Evolutionary conservation across 2,329 filamentous ascomycete species (phyloP).

Genomic region (Ophiostoma fasciatum): DNA sequence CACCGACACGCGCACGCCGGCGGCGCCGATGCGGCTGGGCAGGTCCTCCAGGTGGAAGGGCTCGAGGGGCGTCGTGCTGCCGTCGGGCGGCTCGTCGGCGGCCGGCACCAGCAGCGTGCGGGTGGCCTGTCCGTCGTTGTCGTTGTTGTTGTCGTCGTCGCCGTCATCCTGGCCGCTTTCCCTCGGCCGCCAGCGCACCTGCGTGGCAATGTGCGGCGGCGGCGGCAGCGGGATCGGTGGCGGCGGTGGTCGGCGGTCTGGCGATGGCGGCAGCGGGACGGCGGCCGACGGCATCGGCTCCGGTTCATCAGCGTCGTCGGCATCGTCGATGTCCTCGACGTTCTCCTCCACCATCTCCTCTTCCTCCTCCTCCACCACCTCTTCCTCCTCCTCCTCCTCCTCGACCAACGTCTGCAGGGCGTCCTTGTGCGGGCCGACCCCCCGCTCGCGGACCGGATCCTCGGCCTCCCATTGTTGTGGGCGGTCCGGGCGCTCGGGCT

Average conservation of each 20-base stretch:
- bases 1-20: constrained; percentile 19
- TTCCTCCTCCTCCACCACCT: neutral
- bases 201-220: constrained; percentile 5
- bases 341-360: neutral
- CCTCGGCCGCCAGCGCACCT: constrained; percentile 10
- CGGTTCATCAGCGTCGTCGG: constrained; percentile 13
- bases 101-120: neutral
- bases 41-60: constrained; percentile 36
- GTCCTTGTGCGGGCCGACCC: too few relatives aligned
- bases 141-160: neutral
- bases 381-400: neutral
- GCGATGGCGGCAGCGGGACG: neutral
- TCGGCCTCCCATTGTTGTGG: too few relatives aligned
- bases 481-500: too few relatives aligned
- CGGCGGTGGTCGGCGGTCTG: neutral
- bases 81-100: constrained; percentile 13
- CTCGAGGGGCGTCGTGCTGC: constrained; percentile 27
- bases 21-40: constrained; percentile 25
- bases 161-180: neutral
- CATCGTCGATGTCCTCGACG: neutral
- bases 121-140: neutral
- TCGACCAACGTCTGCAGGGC: neutral
- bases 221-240: constrained; percentile 2
- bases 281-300: neutral
- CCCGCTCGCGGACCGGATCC: too few relatives aligned